These are phyloP conservation scores for Thermothielavioides terrestris DNA, from an alignment of 495 filamentous ascomycete genomes.

Conservation along the genomic window DNA sequence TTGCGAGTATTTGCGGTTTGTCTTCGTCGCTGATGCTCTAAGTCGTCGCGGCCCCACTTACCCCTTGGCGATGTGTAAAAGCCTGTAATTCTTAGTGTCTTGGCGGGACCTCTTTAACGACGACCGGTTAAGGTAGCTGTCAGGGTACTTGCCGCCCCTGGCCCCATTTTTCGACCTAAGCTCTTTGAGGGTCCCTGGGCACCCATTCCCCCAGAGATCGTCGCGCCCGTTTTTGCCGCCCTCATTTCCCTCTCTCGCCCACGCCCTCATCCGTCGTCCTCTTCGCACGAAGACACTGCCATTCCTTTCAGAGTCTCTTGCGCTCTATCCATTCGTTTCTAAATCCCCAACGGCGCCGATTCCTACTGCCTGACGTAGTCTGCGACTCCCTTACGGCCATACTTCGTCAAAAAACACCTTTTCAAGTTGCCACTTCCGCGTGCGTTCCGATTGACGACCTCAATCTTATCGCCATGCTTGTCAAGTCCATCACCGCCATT, in stretches of 20 bases:
- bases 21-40: too few relatives aligned
- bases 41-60: too few relatives aligned
- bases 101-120: too few relatives aligned
- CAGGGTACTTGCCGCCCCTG: constrained; percentile 10
- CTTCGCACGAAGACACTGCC: constrained; percentile 19
- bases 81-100: too few relatives aligned
- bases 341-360: constrained; percentile 4
- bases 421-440: background rate
- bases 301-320: constrained; percentile 26
- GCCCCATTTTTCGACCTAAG: constrained; percentile 4
- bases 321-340: constrained; percentile 30
- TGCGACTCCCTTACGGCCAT: background rate
- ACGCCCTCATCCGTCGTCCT: constrained; percentile 4
- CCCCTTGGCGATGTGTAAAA: too few relatives aligned
- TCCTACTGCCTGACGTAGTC: background rate
- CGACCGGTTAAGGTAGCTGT: too few relatives aligned
- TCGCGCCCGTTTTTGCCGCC: constrained; percentile 11
- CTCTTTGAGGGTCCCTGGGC: too few relatives aligned
- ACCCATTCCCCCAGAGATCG: constrained; percentile 9
- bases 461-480: constrained; percentile 26
- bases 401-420: background rate
- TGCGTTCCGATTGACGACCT: background rate
- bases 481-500: constrained; percentile 29
- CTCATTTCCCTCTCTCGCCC: constrained; percentile 15
- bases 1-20: too few relatives aligned